Evolutionary conservation across 306 rosid genomes (phyloP).

Genomic region (Prunus mira): DNA sequence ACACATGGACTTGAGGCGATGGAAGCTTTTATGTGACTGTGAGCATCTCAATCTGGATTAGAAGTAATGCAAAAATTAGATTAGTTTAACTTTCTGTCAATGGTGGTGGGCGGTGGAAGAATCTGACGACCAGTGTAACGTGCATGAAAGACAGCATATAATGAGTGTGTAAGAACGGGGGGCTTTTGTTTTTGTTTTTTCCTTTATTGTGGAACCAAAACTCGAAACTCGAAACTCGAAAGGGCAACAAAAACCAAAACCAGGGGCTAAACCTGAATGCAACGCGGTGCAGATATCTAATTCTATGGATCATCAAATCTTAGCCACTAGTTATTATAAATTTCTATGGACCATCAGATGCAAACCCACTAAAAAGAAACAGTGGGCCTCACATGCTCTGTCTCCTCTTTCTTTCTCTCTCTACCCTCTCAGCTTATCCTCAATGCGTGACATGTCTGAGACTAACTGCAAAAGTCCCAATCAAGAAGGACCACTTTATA

Average conservation of each 20-base stretch:
- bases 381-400: constrained; percentile 25
- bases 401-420: neutral
- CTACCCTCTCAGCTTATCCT: neutral
- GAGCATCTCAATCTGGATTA: neutral
- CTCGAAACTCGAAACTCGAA: neutral
- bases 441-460: too few species aligned
- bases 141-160: neutral
- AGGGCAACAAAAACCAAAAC: constrained; percentile 22
- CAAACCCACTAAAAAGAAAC: constrained; percentile 12
- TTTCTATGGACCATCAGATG: constrained; percentile 24
- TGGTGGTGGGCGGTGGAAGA: neutral
- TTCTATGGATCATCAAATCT: constrained; percentile 4
- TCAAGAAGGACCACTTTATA: too few species aligned
- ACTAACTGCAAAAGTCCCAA: too few species aligned
- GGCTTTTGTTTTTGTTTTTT: neutral
- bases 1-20: neutral
- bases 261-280: constrained; percentile 26
- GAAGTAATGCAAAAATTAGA: neutral
- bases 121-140: neutral
- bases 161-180: neutral
- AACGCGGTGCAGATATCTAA: neutral
- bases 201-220: neutral
- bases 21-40: neutral
- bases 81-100: neutral
- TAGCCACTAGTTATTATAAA: neutral